These are phyloP conservation scores for Sordaria brevicollis DNA, from an alignment of 495 filamentous ascomycete genomes.

Conservation along the genomic window DNA sequence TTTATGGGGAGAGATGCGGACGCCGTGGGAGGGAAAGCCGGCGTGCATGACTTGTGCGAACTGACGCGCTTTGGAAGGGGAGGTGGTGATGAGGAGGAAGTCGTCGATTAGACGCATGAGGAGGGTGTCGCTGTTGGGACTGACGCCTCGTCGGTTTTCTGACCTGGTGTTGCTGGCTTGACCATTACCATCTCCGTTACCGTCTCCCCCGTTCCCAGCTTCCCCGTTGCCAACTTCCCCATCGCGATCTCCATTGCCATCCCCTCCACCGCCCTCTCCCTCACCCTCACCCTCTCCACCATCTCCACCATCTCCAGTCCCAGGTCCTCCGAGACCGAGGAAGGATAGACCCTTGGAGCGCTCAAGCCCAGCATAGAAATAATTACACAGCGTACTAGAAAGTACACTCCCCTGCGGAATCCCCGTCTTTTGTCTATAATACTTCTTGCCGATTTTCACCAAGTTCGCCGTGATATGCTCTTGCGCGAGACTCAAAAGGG, in stretches of 20 bases:
- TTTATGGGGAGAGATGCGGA: slow-evolving; percentile 66
- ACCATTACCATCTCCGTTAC: too few species aligned
- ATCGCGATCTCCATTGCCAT: too few species aligned
- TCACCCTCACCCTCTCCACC: background rate
- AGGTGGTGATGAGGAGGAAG: slow-evolving; percentile 76
- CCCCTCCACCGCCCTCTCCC: background rate
- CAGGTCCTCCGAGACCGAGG: slow-evolving; percentile 37
- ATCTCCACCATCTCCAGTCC: too few species aligned
- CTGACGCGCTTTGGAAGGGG: slow-evolving; percentile 47
- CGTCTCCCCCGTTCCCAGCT: too few species aligned
- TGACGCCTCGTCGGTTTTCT: background rate
- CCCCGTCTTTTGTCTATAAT: slow-evolving; percentile 76
- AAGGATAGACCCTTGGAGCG: slow-evolving; percentile 50
- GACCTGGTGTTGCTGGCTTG: too few species aligned
- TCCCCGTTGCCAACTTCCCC: too few species aligned
- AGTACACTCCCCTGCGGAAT: slow-evolving; percentile 90
- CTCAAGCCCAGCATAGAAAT: slow-evolving; percentile 88
- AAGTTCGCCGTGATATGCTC: slow-evolving; percentile 76
- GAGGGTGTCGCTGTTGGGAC: slow-evolving; percentile 39
- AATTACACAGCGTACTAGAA: slow-evolving; percentile 80
- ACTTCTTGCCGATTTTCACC: slow-evolving; percentile 81
- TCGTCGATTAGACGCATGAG: slow-evolving; percentile 83
- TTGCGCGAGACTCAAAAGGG: slow-evolving; percentile 58
- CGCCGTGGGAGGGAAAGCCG: slow-evolving; percentile 69
- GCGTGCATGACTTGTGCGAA: slow-evolving; percentile 73